phyloP scores from a whole-genome alignment of 495 filamentous ascomycete species.

The Aspergillus saccharolyticus region DNA sequence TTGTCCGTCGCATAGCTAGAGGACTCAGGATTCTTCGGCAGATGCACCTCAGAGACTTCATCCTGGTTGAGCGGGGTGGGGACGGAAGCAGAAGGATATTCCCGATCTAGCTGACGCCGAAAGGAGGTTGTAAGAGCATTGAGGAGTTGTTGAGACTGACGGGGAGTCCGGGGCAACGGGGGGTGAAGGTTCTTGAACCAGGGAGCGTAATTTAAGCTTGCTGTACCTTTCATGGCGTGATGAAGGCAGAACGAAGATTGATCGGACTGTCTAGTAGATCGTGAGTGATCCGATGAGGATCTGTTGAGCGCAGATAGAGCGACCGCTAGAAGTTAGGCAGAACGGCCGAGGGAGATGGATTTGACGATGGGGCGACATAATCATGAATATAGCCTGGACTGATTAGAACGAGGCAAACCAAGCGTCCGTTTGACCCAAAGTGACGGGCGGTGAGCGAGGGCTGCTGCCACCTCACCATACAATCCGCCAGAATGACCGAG shows the following conservation, averaged over 20 bases:
- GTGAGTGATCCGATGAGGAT: not conserved
- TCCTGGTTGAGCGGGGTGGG: conserved; percentile 20
- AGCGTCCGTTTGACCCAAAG: not conserved
- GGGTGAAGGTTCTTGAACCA: conserved; percentile 60
- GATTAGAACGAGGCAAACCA: too few species aligned
- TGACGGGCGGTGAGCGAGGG: conserved; percentile 19
- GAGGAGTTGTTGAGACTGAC: conserved; percentile 64
- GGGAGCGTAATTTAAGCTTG: conserved; percentile 37
- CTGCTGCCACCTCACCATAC: conserved; percentile 7
- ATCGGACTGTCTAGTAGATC: not conserved
- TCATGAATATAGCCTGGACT: too few species aligned
- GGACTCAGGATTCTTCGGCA: conserved; percentile 22
- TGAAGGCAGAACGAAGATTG: not conserved
- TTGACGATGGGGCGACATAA: not conserved
- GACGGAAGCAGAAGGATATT: conserved; percentile 47
- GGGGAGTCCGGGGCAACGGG: conserved; percentile 58
- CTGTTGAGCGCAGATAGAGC: not conserved
- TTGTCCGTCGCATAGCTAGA: conserved; percentile 41
- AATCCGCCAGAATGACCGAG: not conserved
- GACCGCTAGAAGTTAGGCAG: not conserved
- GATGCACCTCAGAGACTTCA: conserved; percentile 5
- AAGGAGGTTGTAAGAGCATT: conserved; percentile 71
- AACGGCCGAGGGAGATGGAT: not conserved
- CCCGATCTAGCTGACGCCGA: conserved; percentile 62
- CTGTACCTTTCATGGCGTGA: conserved; percentile 40